A percentile compares a stretch with the other conserved stretches of the same genome.
phyloP scores from a whole-genome alignment of 225 moss, liverwort and hornwort genomes.

The Asterella californica region DNA sequence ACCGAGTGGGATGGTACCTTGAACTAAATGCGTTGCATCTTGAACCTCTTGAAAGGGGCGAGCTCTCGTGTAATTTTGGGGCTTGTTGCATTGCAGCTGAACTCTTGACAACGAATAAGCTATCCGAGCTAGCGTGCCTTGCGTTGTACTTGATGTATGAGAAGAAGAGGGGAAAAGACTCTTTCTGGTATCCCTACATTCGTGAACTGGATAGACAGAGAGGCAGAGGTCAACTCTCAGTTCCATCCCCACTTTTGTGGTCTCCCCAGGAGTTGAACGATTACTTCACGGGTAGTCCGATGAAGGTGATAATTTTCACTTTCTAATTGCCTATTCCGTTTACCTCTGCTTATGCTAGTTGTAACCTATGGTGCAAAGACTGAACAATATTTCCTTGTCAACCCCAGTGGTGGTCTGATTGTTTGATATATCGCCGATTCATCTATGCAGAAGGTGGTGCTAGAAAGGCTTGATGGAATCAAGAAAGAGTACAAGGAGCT shows the following conservation, averaged over 20 bases:
- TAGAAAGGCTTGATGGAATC: constrained; percentile 90
- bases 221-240: constrained; percentile 93
- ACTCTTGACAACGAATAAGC: constrained; percentile 95
- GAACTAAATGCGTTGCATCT: neutral
- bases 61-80: neutral
- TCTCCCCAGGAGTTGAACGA: constrained; percentile 86
- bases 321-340: neutral
- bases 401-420: neutral
- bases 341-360: neutral
- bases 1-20: neutral
- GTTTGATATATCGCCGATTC: neutral
- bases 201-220: constrained; percentile 98
- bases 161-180: constrained; percentile 94
- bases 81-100: constrained; percentile 58
- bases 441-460: constrained; percentile 67
- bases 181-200: constrained; percentile 99
- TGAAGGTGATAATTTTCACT: constrained; percentile 57
- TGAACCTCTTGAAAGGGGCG: neutral
- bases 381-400: neutral
- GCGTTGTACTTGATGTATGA: constrained; percentile 99
- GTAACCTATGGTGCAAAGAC: neutral
- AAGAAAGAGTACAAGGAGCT: constrained; percentile 95
- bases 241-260: constrained; percentile 97
- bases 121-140: constrained; percentile 96
- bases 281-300: constrained; percentile 84